phyloP scores from a whole-genome alignment of 176 grass and related monocot genomes.

The Alopecurus myosuroides region DNA sequence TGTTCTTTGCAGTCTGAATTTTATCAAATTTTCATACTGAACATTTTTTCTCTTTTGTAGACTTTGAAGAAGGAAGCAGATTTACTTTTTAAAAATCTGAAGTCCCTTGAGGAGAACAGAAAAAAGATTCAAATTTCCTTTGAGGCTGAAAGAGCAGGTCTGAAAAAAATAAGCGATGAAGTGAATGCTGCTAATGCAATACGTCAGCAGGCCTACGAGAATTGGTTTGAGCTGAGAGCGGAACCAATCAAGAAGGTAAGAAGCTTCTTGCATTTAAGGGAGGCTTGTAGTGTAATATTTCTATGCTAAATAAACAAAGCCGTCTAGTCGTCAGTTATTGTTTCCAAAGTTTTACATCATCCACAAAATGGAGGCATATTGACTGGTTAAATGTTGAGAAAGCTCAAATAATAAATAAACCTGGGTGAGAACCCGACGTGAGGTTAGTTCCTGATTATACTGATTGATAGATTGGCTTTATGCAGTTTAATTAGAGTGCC shows the following conservation, averaged over 20 bases:
- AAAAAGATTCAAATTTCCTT: conserved; percentile 50
- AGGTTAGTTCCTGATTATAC: not conserved
- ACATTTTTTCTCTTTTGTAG: conserved; percentile 33
- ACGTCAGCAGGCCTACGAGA: conserved; percentile 62
- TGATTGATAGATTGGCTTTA: not conserved
- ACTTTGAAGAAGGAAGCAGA: conserved; percentile 81
- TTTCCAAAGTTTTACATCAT: not conserved
- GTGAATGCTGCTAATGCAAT: conserved; percentile 55
- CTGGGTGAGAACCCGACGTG: not conserved
- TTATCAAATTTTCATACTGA: conserved; percentile 22
- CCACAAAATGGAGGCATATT: not conserved
- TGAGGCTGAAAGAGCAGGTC: conserved; percentile 41
- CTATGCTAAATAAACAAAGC: conserved; percentile 2
- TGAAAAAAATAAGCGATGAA: conserved; percentile 54
- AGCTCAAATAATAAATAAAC: not conserved
- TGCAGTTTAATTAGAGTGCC: not conserved
- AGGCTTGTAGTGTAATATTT: conserved; percentile 8
- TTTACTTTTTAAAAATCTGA: conserved; percentile 55
- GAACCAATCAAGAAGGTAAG: conserved; percentile 63
- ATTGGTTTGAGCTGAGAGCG: conserved; percentile 55
- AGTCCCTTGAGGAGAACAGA: conserved; percentile 57
- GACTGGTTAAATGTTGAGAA: conserved; percentile 8
- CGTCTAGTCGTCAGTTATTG: not conserved
- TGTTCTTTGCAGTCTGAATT: not conserved
- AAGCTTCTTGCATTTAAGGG: conserved; percentile 8